phyloP scores from a whole-genome alignment of 2,329 filamentous ascomycete genomes.

The Fusarium subglutinans region DNA sequence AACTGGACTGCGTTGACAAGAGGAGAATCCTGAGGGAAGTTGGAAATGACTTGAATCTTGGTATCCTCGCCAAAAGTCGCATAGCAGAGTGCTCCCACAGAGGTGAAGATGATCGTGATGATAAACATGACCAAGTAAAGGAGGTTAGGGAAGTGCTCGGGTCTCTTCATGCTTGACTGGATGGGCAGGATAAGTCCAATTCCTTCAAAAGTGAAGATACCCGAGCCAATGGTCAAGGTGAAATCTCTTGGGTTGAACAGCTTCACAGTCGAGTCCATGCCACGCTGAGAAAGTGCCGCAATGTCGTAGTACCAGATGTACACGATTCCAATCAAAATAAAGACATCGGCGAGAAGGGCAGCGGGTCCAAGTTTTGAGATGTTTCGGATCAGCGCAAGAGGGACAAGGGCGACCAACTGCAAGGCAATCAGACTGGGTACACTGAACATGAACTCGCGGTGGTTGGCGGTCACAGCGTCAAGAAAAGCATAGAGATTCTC shows the following conservation, averaged over 20 bases:
- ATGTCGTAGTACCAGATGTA: conserved; percentile 82
- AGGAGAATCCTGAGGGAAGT: conserved; percentile 74
- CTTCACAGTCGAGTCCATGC: conserved; percentile 68
- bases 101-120: conserved; percentile 77
- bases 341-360: conserved; percentile 75
- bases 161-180: conserved; percentile 77
- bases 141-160: conserved; percentile 72
- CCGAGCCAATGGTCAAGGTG: conserved; percentile 75
- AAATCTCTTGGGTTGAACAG: conserved; percentile 76
- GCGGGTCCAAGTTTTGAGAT: conserved; percentile 77
- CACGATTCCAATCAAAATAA: conserved; percentile 74
- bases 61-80: conserved; percentile 76
- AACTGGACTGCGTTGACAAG: conserved; percentile 82
- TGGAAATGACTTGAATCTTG: conserved; percentile 78
- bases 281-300: conserved; percentile 61
- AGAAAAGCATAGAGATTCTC: conserved; percentile 77
- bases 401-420: conserved; percentile 71
- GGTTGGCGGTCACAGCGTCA: conserved; percentile 64
- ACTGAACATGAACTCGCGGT: conserved; percentile 62
- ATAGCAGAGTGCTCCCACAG: conserved; percentile 77
- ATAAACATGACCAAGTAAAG: conserved; percentile 76
- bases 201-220: conserved; percentile 82
- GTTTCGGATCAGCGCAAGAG: conserved; percentile 75
- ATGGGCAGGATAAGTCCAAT: conserved; percentile 82
- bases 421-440: conserved; percentile 68